Base-by-base conservation (phyloP, 805 yeast species). In the Dipodascus geniculatus region DNA sequence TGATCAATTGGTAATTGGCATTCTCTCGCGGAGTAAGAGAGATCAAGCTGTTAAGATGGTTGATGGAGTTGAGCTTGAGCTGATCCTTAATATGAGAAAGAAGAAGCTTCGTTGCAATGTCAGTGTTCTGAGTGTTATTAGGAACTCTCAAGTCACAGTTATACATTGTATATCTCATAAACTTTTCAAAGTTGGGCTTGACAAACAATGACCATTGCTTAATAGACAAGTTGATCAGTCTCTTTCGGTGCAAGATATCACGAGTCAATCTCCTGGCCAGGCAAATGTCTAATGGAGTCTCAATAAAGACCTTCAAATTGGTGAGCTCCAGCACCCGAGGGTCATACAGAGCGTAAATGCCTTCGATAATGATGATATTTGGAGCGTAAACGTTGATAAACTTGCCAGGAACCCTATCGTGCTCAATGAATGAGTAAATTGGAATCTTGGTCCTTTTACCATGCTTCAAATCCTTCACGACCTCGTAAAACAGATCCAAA, bases 221-320 rank as follows among this genome's bases (percentile, higher is more conserved):
- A 55, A 93, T 75, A 17, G 90, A 85, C 1, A 96, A 95, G 2
- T 70, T 74, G 35, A 90, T 71, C 61, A 90, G 96, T 56, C 99
- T 73, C 1, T 95, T 96, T 56, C 99, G 74, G 56, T 83, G 81
- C 14, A 86, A 74, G 52, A 88, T 89, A 66, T 93, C 99, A 63
- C 99, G 75, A 2, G 87, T 80, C 48, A 93, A 71, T 61, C 99
- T 74, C 62, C 99, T 75, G 2, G 96, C 90, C 60, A 93, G 74
- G 68, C 99, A 93, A 16, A 91, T 79, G 65, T 93, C 99, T 60
- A 89, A 73, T 63, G 90, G 98, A 1, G 97, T 93, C 60, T 91
- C 97, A 2, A 93, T 97, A 66, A 81, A 93, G 19, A 91, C 79
- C 67, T 86, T 91, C 55, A 88, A 74, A 62, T 91, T 95, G 84